Evolutionary conservation across 805 yeast genomes (phyloP), one percentile per base, ranked within the genome.

Genomic region (Yarrowia porcina): DNA sequence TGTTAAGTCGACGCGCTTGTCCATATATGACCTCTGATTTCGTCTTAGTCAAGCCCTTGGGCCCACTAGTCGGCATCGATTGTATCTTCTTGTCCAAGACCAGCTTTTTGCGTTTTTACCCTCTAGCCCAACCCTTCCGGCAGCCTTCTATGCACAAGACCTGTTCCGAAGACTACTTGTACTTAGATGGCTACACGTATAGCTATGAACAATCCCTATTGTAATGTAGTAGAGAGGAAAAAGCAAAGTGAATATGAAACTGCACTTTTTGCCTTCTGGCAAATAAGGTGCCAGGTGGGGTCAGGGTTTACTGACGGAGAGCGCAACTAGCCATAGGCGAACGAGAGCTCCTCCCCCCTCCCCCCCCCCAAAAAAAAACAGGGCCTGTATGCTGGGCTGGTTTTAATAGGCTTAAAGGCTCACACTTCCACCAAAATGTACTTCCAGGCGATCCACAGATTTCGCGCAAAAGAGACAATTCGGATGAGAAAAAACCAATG

Each of bases 121-220:
- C 13, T 36, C 20, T 18, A 32, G 38, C 10, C 5, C 21, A 13
- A 28, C 21, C n/a, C 49, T 45, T 30, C 52, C 25, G n/a, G 25
- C 25, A 20, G 52, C 52, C 52, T 45, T 45, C 52, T 20, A 45
- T 45, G 52, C 52, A 45, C 52, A 45, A 30, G 36, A 45, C 52
- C 52, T 45, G 36, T 45, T 45, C 36, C 36, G 52, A 45, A 45
- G 27, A 18, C 17, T 28, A 45, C 50, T 28, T 27, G 11, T 4
- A n/a, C 18, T n/a, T 7, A 9, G 39, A 21, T 1, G 44, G 28
- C n/a, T 27, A 45, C 36, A 28, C 52, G 52, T 45, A 28, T 28
- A 45, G 36, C 18, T 0, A 13, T 30, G 52, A 45, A 45, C 52
- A 45, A 45, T 45, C 23, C 25, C 36, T 18, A 45, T 45, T 45